Evolutionary conservation across 192 early-diverging fungal genomes (phyloP).

Genomic region (Cetraspora pellucida): DNA sequence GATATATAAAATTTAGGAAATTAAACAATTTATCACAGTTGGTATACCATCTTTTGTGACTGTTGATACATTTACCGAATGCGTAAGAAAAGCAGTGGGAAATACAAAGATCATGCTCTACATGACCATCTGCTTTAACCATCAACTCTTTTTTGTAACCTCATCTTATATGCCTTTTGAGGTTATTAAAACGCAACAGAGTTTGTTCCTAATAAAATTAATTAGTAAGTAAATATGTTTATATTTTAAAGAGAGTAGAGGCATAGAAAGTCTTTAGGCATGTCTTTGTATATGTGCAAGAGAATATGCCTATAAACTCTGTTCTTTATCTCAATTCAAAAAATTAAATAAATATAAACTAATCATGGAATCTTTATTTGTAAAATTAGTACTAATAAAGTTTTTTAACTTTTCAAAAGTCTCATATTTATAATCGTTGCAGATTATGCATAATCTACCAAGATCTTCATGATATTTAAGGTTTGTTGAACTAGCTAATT

Average conservation of each 20-base stretch:
- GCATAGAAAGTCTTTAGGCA: too few species aligned
- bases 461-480: background rate
- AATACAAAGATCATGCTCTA: background rate
- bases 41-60: background rate
- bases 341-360: background rate
- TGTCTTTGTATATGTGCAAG: too few species aligned
- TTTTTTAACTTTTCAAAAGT: background rate
- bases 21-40: slow-evolving; percentile 9
- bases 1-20: background rate
- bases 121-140: background rate
- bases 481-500: background rate
- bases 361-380: background rate
- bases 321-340: too few species aligned
- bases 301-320: too few species aligned
- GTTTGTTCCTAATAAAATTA: background rate
- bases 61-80: background rate
- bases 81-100: background rate
- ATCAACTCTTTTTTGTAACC: background rate
- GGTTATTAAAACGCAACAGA: background rate
- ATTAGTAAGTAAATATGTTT: background rate
- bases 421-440: background rate
- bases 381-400: background rate
- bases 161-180: background rate
- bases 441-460: background rate
- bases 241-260: too few species aligned